Evolutionary conservation across 2,329 filamentous ascomycete species (phyloP), one percentile per base, ranked within the genome.

Genomic region (Claviceps pusilla): DNA sequence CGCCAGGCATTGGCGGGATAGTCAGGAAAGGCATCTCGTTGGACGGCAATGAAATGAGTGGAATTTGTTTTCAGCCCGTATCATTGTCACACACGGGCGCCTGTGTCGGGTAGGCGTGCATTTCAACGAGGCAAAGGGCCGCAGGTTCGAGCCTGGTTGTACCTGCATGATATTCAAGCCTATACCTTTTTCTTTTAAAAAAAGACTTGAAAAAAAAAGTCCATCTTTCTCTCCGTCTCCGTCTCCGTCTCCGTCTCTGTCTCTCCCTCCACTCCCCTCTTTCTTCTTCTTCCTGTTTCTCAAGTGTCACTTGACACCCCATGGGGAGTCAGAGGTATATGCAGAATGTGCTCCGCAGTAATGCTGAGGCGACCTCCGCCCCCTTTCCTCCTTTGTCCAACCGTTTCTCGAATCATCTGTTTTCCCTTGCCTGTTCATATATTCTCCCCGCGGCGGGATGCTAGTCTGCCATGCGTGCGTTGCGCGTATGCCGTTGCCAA

Each of bases 31-130:
- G 19, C 42, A 52, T 52, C 16, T 53, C 46, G 51, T 48, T 42
- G 51, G 51, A 48, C 16, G 37, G 42, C 5, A 16, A 1, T 42
- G 24, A 35, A 53, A 48, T 53, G 45, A 42, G 31, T 7, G 3
- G 9, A 31, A 46, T 10, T 7, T 4, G 7, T 28, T 42, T 53
- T 49, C 46, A 41, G 45, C 28, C 51, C 28, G 51, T 49, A 42
- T 33, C 16, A 19, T 31, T 12, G 51, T 53, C 39, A 33, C 45
- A 53, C 46, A 48, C n/a, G 45, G 37, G 46, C 43, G 46, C 31
- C 24, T 53, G 46, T 48, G 51, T 53, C 51, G 37, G 51, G 51
- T 48, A 43, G 37, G 33, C 28, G 14, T 48, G 51, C 35, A 48
- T 49, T 28, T 37, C 9, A 42, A 53, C 10, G 49, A 41, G 45